Percentiles rank a stretch among this genome's conserved stretches.
Evolutionary conservation across 306 rosid genomes (phyloP).

Genomic region (Lathyrus tuberosus): DNA sequence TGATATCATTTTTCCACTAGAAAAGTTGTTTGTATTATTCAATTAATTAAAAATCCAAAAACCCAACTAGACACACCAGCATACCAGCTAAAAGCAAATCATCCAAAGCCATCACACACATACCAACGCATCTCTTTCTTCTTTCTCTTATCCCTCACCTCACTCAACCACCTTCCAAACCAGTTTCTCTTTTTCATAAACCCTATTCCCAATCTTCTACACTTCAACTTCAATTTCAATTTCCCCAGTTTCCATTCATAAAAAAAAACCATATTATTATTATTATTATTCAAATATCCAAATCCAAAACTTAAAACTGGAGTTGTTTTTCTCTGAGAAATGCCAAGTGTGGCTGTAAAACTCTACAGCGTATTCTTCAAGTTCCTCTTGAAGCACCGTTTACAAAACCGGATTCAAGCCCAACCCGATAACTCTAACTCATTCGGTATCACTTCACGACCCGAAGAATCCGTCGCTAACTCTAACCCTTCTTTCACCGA

Average conservation of each 20-base stretch:
- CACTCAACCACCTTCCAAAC: not conserved
- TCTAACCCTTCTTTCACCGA: conserved; percentile 75
- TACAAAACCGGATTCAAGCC: conserved; percentile 86
- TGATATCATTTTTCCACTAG: no score
- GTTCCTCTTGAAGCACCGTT: conserved; percentile 97
- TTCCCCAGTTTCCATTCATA: not conserved
- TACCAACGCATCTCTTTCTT: not conserved
- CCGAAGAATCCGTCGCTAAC: conserved; percentile 79
- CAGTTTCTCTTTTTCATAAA: not conserved
- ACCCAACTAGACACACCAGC: not conserved
- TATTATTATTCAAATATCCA: not conserved
- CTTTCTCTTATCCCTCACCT: not conserved
- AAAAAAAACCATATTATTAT: not conserved
- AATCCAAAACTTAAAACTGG: not conserved
- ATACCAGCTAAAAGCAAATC: not conserved
- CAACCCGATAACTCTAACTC: conserved; percentile 58
- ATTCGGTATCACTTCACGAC: conserved; percentile 84
- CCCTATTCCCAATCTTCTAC: conserved; percentile 1
- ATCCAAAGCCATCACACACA: not conserved
- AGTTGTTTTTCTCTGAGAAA: conserved; percentile 1
- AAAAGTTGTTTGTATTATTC: not conserved
- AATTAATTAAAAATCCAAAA: not conserved
- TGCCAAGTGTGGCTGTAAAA: conserved; percentile 98
- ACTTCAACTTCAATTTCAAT: not conserved
- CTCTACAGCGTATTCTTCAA: conserved; percentile 99